phyloP scores from a whole-genome alignment of 2,329 filamentous ascomycete species.

The Epichloe typhina region DNA sequence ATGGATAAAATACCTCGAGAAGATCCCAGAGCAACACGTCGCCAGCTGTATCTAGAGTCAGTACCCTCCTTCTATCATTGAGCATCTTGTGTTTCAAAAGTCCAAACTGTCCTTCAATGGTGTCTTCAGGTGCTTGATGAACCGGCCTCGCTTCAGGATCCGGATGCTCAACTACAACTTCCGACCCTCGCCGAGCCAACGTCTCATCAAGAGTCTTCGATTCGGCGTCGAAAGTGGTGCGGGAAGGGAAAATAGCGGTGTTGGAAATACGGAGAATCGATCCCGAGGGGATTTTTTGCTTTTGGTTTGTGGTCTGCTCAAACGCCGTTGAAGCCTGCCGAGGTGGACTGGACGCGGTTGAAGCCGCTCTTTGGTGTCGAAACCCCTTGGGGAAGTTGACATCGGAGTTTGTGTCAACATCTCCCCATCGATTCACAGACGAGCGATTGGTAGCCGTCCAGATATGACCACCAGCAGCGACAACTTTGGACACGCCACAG shows the following conservation, averaged over 20 bases:
- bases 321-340: conserved; percentile 25
- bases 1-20: conserved; percentile 44
- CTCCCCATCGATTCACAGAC: conserved; percentile 82
- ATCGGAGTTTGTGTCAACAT: conserved; percentile 66
- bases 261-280: conserved; percentile 75
- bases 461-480: conserved; percentile 60
- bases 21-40: conserved; percentile 95
- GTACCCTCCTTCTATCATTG: conserved; percentile 76
- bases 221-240: conserved; percentile 41
- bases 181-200: conserved; percentile 26
- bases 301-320: conserved; percentile 28
- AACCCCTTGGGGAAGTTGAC: conserved; percentile 50
- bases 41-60: conserved; percentile 88
- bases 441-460: conserved; percentile 88
- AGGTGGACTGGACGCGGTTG: conserved; percentile 20
- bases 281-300: conserved; percentile 63
- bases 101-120: conserved; percentile 89
- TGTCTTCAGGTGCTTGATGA: conserved; percentile 57
- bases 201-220: conserved; percentile 34
- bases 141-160: conserved; percentile 41
- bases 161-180: conserved; percentile 15
- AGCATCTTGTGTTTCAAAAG: conserved; percentile 85
- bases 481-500: conserved; percentile 59
- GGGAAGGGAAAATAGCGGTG: conserved; percentile 57
- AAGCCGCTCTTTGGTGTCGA: conserved; percentile 33